A percentile compares a stretch with the other conserved stretches of the same genome.
phyloP scores from a whole-genome alignment of 306 rosid species.

The Lupinus albus region DNA sequence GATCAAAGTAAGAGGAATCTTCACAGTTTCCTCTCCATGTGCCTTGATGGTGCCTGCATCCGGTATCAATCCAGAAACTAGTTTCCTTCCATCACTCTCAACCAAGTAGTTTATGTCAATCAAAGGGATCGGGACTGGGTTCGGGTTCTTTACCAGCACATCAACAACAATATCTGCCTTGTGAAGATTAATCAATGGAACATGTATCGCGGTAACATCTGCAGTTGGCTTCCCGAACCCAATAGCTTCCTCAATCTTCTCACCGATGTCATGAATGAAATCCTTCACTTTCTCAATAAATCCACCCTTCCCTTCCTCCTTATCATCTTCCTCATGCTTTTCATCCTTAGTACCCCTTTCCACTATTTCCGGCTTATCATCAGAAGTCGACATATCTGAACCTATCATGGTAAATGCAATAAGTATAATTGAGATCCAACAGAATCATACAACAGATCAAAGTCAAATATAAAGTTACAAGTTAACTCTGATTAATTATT shows the following conservation, averaged over 20 bases:
- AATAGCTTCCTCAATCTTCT: conserved; percentile 82
- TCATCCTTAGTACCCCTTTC: conserved; percentile 70
- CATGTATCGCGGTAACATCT: conserved; percentile 68
- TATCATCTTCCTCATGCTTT: conserved; percentile 52
- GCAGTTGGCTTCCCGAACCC: conserved; percentile 98
- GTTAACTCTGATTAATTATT: not conserved
- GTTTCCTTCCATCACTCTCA: conserved; percentile 89
- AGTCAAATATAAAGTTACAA: conserved; percentile 32
- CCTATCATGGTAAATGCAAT: not conserved
- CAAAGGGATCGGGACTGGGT: conserved; percentile 90
- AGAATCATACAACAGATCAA: conserved; percentile 32
- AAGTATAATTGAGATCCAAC: conserved; percentile 34
- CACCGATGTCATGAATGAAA: conserved; percentile 91
- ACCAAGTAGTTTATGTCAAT: conserved; percentile 79
- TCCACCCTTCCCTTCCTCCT: conserved; percentile 71
- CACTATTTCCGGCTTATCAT: conserved; percentile 58
- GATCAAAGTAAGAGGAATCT: conserved; percentile 69
- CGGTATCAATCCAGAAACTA: conserved; percentile 86
- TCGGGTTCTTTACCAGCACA: conserved; percentile 86
- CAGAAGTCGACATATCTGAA: conserved; percentile 63
- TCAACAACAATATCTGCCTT: conserved; percentile 79
- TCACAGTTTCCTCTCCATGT: conserved; percentile 84
- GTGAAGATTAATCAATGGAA: conserved; percentile 69
- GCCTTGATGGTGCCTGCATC: conserved; percentile 90
- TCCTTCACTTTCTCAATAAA: conserved; percentile 86